Evolutionary conservation across 495 filamentous ascomycete genomes (phyloP), one percentile per base, ranked within the genome.

Genomic region (Cladorrhinum samala): DNA sequence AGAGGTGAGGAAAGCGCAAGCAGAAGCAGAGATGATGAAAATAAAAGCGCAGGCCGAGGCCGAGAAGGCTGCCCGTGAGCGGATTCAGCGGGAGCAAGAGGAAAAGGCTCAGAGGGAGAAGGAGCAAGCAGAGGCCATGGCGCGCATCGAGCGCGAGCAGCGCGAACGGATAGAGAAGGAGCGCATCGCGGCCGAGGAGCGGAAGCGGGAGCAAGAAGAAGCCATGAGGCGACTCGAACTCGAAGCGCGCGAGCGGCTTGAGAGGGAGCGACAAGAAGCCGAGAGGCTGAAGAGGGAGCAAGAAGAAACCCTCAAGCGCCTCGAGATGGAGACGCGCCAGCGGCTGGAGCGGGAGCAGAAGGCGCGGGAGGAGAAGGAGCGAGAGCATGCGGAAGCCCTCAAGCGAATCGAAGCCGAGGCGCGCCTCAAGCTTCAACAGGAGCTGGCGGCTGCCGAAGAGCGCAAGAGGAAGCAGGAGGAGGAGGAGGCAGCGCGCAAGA

Each of bases 331-430:
- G 20, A 65, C 71, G 42, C 58, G 68, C 46, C 64, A 67, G 9
- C 70, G 67, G 55, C 45, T 70, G 6, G 66, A 72, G 39, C 63
- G 56, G 1, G 65, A 69, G 56, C 62, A 9, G 75, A 76, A 55
- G 77, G 73, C 40, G 73, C 73, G 25, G n/a, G 79, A 76, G 5
- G 80, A 83, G 44, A 37, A 39, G 33, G 36, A 50, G 48, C 16
- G 38, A 21, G 36, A 42, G 17, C 19, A 25, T 3, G 48, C 48
- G 11, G 27, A 5, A 33, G 11, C 27, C 11, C 5, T 33, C 0
- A 73, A 73, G 55, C 41, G 41, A 20, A 43, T 51, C 0, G 37
- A 20, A n/a, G 49, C 37, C 9, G 49, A 51, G 20, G 41, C 41
- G 14, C 9, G 21, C 17, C 17, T 21, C 9, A 44, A 44, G 20